phyloP scores from a whole-genome alignment of 1,284 basidiomycete genomes.

The Ganoderma meredithae region DNA sequence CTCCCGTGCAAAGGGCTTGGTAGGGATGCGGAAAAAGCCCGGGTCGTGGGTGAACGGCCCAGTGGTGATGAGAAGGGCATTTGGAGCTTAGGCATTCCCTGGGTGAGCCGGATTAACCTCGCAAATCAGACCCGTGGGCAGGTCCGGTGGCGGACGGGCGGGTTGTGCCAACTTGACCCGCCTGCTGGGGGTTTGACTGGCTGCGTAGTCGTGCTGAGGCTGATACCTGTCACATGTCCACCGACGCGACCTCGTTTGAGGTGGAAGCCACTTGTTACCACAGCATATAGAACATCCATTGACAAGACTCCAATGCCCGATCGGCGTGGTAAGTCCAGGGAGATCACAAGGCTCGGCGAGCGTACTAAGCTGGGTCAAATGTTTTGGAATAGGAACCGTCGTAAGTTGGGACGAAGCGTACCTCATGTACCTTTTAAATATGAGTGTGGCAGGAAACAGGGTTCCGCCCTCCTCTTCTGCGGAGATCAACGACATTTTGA shows the following conservation, averaged over 20 bases:
- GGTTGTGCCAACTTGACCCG: background rate
- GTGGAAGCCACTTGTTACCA: background rate
- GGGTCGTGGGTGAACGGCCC: conserved; percentile 11
- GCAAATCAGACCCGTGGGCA: conserved; percentile 10
- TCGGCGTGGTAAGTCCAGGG: background rate
- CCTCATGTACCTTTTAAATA: too few relatives aligned
- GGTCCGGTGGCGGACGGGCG: background rate
- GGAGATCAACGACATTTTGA: too few relatives aligned
- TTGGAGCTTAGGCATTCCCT: conserved; percentile 3
- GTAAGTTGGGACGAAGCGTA: background rate
- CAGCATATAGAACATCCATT: background rate
- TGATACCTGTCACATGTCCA: background rate
- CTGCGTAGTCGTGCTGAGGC: background rate
- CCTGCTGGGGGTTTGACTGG: background rate
- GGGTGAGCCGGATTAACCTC: conserved; percentile 24
- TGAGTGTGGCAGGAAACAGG: too few relatives aligned
- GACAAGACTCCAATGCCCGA: too few relatives aligned
- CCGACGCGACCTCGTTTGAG: background rate
- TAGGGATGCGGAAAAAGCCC: conserved; percentile 27
- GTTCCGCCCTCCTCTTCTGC: too few relatives aligned
- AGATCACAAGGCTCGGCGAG: background rate
- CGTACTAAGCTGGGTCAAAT: background rate
- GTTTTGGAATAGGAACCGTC: too few relatives aligned
- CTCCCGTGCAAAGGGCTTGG: background rate
- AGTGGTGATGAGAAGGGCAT: conserved; percentile 21